Conservation (phyloP, 768 basidiomycete species). For the Naganishia friedmannii region DNA sequence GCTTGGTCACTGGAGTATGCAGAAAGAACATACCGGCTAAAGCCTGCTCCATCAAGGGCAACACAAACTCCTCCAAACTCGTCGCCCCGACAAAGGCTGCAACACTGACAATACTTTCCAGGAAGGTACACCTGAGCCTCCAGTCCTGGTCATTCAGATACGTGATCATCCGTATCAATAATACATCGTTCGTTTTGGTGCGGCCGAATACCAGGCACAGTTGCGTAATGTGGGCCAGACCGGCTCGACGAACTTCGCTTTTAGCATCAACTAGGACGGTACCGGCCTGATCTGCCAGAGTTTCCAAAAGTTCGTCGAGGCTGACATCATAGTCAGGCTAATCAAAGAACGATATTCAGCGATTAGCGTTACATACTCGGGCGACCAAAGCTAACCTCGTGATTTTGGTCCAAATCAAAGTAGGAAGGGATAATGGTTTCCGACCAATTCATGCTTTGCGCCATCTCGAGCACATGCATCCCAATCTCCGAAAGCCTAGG, state of each 20-base stretch:
- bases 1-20: too few species aligned
- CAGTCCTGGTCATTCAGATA: slow-evolving; percentile 81
- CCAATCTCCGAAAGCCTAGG: slow-evolving; percentile 81
- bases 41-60: slow-evolving; percentile 95
- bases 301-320: slow-evolving; percentile 76
- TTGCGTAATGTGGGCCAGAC: slow-evolving; percentile 78
- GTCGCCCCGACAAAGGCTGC: slow-evolving; percentile 87
- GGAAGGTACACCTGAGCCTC: slow-evolving; percentile 84
- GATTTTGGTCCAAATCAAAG: slow-evolving; percentile 31
- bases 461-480: slow-evolving; percentile 85
- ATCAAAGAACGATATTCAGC: slow-evolving; percentile 36
- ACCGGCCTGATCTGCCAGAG: slow-evolving; percentile 81
- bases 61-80: slow-evolving; percentile 90
- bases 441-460: slow-evolving; percentile 80
- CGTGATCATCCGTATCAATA: slow-evolving; percentile 82
- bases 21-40: slow-evolving; percentile 66
- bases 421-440: slow-evolving; percentile 62
- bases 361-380: neutral
- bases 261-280: slow-evolving; percentile 83
- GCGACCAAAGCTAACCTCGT: slow-evolving; percentile 11
- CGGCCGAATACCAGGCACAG: slow-evolving; percentile 91
- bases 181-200: slow-evolving; percentile 88
- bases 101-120: slow-evolving; percentile 91
- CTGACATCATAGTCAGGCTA: slow-evolving; percentile 88
- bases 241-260: slow-evolving; percentile 83